Conservation (phyloP, 1,139 yeast species). For the Candida pseudoviswanathii region DNA sequence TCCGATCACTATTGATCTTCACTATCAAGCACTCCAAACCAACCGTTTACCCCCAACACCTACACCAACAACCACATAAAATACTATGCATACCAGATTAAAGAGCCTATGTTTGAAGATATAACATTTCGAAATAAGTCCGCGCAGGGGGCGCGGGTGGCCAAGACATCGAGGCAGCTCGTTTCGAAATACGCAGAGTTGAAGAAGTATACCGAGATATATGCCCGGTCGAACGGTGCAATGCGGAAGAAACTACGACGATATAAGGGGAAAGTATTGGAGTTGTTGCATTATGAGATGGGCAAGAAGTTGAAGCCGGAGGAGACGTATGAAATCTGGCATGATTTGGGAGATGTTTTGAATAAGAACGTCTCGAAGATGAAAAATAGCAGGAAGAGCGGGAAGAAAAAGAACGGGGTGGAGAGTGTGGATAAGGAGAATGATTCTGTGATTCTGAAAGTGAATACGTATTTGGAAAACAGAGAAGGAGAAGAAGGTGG, state of each 20-base stretch:
- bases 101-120: constrained; percentile 23
- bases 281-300: constrained; percentile 19
- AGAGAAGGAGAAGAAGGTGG: constrained; percentile 14
- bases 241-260: constrained; percentile 15
- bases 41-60: no score
- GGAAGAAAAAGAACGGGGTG: constrained; percentile 3
- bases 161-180: constrained; percentile 13
- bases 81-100: constrained; percentile 4
- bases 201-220: constrained; percentile 15
- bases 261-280: constrained; percentile 19
- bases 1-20: no score
- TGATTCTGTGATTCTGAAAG: constrained; percentile 8
- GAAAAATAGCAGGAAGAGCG: not conserved
- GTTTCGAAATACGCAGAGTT: constrained; percentile 24
- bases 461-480: constrained; percentile 14
- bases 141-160: constrained; percentile 9
- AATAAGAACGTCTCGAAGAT: constrained; percentile 5
- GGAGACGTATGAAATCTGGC: constrained; percentile 45
- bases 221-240: constrained; percentile 8
- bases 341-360: constrained; percentile 16
- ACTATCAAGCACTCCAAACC: no score
- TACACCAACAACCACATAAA: not conserved
- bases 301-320: constrained; percentile 27
- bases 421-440: constrained; percentile 9
- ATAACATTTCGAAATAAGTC: constrained; percentile 17